Conservation (phyloP, 2,329 filamentous ascomycete species). For the Didymella exigua region DNA sequence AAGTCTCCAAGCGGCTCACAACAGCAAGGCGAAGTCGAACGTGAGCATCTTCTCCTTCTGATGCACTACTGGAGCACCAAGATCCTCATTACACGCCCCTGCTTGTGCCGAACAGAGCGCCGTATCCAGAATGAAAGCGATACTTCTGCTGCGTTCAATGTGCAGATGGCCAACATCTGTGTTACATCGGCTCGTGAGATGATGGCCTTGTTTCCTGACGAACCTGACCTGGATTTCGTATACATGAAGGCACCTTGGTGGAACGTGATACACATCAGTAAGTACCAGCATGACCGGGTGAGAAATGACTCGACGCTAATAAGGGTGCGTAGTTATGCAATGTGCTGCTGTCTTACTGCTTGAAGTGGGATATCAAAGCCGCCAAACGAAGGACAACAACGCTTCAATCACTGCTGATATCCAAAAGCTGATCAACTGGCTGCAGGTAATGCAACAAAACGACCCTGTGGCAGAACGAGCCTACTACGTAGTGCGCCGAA, state of each 20-base stretch:
- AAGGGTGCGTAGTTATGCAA: constrained; percentile 42
- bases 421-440: constrained; percentile 44
- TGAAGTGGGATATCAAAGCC: constrained; percentile 42
- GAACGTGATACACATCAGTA: constrained; percentile 46
- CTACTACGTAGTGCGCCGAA: constrained; percentile 26
- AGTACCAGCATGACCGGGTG: background rate
- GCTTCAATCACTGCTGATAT: constrained; percentile 35
- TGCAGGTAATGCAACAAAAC: constrained; percentile 37
- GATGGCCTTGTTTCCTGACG: constrained; percentile 40
- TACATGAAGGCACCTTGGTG: constrained; percentile 49
- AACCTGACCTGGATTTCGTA: constrained; percentile 30
- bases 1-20: background rate
- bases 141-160: constrained; percentile 41
- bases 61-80: constrained; percentile 40
- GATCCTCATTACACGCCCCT: constrained; percentile 47
- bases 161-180: constrained; percentile 39
- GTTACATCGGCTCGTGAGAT: constrained; percentile 44
- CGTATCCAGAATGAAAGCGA: constrained; percentile 28
- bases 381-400: constrained; percentile 34
- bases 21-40: constrained; percentile 2
- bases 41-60: constrained; percentile 27
- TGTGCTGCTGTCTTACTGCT: constrained; percentile 46
- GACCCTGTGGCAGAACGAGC: constrained; percentile 42
- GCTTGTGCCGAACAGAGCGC: constrained; percentile 40
- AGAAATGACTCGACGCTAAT: background rate